A percentile compares a stretch with the other conserved stretches of the same genome.
Conservation (phyloP, 2,329 filamentous ascomycete genomes). For the Diplocarpon rosae region DNA sequence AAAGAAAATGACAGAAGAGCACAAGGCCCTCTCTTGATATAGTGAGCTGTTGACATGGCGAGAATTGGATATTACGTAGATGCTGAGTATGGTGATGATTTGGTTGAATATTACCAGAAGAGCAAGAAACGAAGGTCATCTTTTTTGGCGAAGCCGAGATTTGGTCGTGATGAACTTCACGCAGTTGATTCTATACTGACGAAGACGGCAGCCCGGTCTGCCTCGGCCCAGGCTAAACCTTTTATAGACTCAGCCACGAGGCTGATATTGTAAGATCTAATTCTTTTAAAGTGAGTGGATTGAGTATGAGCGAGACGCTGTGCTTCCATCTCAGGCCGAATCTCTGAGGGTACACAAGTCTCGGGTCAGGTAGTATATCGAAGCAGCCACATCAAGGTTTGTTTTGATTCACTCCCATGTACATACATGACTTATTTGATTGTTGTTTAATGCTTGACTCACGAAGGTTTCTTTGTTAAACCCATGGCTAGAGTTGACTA, state of each 20-base stretch:
- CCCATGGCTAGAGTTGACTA: too few species aligned
- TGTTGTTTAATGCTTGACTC: too few species aligned
- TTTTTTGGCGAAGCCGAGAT: conserved; percentile 18
- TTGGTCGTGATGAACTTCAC: conserved; percentile 25
- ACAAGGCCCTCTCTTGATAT: conserved; percentile 22
- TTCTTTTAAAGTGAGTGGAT: too few species aligned
- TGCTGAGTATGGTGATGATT: conserved; percentile 6
- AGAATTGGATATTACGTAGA: conserved; percentile 15
- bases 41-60: conserved; percentile 21
- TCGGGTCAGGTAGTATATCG: too few species aligned
- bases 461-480: too few species aligned
- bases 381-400: too few species aligned
- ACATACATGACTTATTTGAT: too few species aligned
- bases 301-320: too few species aligned
- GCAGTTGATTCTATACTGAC: conserved; percentile 23
- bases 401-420: too few species aligned
- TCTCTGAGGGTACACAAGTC: not conserved
- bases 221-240: conserved; percentile 3
- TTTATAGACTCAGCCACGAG: conserved; percentile 3
- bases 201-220: conserved; percentile 6
- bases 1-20: conserved; percentile 17
- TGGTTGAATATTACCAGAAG: conserved; percentile 8
- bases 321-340: not conserved
- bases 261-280: not conserved
- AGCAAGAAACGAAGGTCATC: conserved; percentile 20